Evolutionary conservation across 192 early-diverging fungal species (phyloP), one percentile per base, ranked within the genome.

Genomic region (Podila clonocystis): DNA sequence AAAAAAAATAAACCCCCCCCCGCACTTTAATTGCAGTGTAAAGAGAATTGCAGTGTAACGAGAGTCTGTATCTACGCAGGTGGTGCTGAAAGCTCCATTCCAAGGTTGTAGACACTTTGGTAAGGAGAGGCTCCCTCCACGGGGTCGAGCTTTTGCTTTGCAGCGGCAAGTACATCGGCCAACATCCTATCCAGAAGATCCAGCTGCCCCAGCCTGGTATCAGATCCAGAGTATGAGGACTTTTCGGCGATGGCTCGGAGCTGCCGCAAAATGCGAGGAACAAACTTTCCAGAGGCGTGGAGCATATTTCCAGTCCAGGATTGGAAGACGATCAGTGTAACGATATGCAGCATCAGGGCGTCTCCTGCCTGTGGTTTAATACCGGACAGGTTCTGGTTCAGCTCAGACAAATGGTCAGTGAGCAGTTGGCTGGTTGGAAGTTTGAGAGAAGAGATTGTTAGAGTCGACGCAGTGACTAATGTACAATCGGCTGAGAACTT

Each of bases 211-310:
- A 15, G 52, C 11, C 41, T 19, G 5, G 34, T 59, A 9, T 52
- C 48, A 9, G 48, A 20, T 9, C n/a, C 73, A 8, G 75, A 28
- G 26, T n/a, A 20, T 13, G 41, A 36, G 17, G n/a, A 17, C 9
- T 65, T 50, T 7, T 68, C 76, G 5, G 63, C 31, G 2, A 49
- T 57, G 0, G 67, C 19, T 26, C 77, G 77, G 22, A 80, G 62
- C 9, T 80, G 77, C 31, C 77, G 63, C 45, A 73, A 24, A 62
- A 73, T 69, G 11, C 77, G 77, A 8, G 77, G 77, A 13, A 80
- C 77, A 33, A 68, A 73, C 22, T 80, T 80, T 24, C 77, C 77
- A 49, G 77, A 80, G 26, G 77, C 77, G 31, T 80, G 77, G 15
- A 80, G 66, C 77, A 80, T 80, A 38, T 8, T 55, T 0, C 67